Evolutionary conservation across 176 grass and related monocot species (phyloP).

Genomic region (Paspalum vaginatum): DNA sequence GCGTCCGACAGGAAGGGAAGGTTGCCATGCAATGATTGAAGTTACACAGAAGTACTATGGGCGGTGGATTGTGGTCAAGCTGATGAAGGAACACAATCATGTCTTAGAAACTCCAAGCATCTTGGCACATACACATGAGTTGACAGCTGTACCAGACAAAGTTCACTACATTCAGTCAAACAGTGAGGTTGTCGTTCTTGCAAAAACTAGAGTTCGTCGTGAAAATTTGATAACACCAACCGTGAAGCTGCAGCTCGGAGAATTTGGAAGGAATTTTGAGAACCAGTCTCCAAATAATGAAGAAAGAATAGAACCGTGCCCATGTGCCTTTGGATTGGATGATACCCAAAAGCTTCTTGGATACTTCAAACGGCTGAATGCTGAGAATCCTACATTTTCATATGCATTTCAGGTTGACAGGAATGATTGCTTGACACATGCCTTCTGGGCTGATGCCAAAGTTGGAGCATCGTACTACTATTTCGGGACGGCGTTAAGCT

Average conservation of each 20-base stretch:
- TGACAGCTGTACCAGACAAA: conserved; percentile 57
- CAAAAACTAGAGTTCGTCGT: conserved; percentile 54
- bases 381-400: conserved; percentile 65
- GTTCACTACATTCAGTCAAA: conserved; percentile 77
- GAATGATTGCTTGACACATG: conserved; percentile 66
- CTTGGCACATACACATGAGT: conserved; percentile 70
- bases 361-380: conserved; percentile 70
- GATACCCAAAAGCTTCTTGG: conserved; percentile 66
- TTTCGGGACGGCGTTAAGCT: conserved; percentile 78
- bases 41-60: conserved; percentile 77
- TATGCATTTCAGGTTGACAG: conserved; percentile 71
- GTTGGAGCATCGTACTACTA: conserved; percentile 60
- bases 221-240: conserved; percentile 45
- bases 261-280: conserved; percentile 33
- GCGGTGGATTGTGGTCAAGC: conserved; percentile 71
- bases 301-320: conserved; percentile 27
- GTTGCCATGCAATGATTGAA: conserved; percentile 71
- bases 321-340: conserved; percentile 45
- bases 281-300: conserved; percentile 31
- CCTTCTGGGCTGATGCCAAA: conserved; percentile 67
- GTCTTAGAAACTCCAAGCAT: conserved; percentile 61
- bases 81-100: conserved; percentile 79
- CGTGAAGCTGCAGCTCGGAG: conserved; percentile 28
- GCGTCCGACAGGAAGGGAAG: conserved; percentile 64
- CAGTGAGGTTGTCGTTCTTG: conserved; percentile 71